Evolutionary conservation across 2,329 filamentous ascomycete genomes (phyloP).

Genomic region (Fusarium agapanthi): DNA sequence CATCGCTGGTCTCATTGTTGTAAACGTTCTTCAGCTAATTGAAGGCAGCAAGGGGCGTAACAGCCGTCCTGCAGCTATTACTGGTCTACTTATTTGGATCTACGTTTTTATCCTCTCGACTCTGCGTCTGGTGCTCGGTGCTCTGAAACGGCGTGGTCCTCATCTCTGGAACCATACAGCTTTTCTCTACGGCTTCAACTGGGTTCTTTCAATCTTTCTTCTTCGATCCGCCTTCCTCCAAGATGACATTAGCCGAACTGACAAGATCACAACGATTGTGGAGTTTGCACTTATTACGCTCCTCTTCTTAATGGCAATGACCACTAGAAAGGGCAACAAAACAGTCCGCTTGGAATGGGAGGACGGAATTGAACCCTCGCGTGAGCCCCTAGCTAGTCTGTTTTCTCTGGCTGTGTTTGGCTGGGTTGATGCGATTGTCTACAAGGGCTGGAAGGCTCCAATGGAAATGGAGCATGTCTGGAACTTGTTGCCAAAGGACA

Average conservation of each 20-base stretch:
- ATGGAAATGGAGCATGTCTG: constrained; percentile 88
- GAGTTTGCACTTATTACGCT: constrained; percentile 81
- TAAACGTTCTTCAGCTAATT: constrained; percentile 73
- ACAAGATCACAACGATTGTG: constrained; percentile 71
- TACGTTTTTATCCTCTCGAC: constrained; percentile 81
- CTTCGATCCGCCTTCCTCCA: constrained; percentile 90
- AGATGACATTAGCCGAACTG: constrained; percentile 67
- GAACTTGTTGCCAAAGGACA: constrained; percentile 89
- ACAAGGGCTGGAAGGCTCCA: constrained; percentile 85
- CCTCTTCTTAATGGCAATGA: constrained; percentile 78
- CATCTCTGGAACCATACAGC: constrained; percentile 94
- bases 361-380: constrained; percentile 84
- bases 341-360: constrained; percentile 89
- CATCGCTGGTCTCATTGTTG: constrained; percentile 73
- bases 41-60: constrained; percentile 66
- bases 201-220: constrained; percentile 77
- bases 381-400: constrained; percentile 86
- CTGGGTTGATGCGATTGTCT: constrained; percentile 91
- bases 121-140: constrained; percentile 74
- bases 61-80: constrained; percentile 68
- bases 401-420: constrained; percentile 87
- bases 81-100: constrained; percentile 77
- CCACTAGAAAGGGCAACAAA: constrained; percentile 91
- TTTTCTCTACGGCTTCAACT: constrained; percentile 81
- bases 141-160: constrained; percentile 72